phyloP scores from a whole-genome alignment of 768 basidiomycete species.

The Phlebiopsis flavidoalba region DNA sequence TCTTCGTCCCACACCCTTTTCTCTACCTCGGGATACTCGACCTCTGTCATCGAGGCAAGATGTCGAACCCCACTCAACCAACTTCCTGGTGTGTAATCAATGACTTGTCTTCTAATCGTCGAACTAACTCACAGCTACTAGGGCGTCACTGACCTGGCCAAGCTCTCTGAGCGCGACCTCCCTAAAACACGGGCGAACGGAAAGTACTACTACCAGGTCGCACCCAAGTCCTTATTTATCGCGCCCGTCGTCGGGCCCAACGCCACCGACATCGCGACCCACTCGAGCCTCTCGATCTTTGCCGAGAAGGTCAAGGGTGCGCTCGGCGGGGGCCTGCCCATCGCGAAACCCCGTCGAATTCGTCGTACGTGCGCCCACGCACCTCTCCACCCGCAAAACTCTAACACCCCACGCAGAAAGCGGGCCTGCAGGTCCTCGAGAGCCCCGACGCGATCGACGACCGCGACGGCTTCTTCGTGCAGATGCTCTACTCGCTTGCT shows the following conservation, averaged over 20 bases:
- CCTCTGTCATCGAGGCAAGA: not conserved
- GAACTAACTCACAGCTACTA: too few relatives aligned
- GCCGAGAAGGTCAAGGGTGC: constrained; percentile 11
- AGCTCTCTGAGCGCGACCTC: constrained; percentile 32
- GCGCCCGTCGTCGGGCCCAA: constrained; percentile 5
- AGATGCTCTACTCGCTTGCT: constrained; percentile 12
- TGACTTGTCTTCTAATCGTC: too few relatives aligned
- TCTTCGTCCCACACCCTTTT: too few relatives aligned
- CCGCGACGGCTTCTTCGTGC: constrained; percentile 27
- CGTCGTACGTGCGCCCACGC: constrained; percentile 6
- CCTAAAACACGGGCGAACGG: constrained; percentile 39
- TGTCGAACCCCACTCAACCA: not conserved
- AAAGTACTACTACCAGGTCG: constrained; percentile 38
- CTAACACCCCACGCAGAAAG: not conserved
- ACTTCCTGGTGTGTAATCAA: not conserved
- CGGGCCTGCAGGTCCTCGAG: constrained; percentile 8
- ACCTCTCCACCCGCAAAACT: not conserved
- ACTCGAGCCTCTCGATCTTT: constrained; percentile 32
- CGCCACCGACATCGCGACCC: constrained; percentile 23
- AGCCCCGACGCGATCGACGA: constrained; percentile 34
- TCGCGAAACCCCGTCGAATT: constrained; percentile 14
- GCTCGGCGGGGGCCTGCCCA: constrained; percentile 12
- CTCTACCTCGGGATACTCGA: not conserved
- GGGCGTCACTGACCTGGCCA: constrained; percentile 26
- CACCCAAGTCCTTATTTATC: constrained; percentile 11